These are phyloP conservation scores for Xylaria sp. DNA, from an alignment of 2,329 filamentous ascomycete species.

Conservation along the genomic window DNA sequence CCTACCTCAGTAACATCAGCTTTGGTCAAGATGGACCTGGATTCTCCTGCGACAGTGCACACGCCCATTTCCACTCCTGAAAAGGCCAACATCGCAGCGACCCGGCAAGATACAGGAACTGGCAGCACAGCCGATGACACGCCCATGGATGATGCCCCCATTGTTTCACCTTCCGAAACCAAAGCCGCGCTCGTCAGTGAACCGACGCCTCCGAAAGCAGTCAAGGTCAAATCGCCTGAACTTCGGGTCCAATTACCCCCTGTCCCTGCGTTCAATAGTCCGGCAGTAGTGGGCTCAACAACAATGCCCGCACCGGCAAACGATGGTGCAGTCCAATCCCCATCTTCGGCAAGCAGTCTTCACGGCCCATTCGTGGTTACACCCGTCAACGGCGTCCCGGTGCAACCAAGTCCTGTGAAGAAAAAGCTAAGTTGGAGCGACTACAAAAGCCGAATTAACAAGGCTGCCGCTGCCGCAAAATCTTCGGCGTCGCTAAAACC, in stretches of 20 bases:
- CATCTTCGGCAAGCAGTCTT: conserved; percentile 55
- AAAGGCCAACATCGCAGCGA: conserved; percentile 17
- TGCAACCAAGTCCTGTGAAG: conserved; percentile 68
- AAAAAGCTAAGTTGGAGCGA: conserved; percentile 75
- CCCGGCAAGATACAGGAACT: neutral
- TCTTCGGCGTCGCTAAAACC: conserved; percentile 54
- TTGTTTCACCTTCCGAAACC: conserved; percentile 43
- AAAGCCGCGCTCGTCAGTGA: conserved; percentile 16
- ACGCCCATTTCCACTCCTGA: conserved; percentile 31
- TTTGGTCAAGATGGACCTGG: conserved; percentile 54
- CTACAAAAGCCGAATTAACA: conserved; percentile 69
- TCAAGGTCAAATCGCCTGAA: conserved; percentile 41
- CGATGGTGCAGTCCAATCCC: conserved; percentile 59
- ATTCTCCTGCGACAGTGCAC: conserved; percentile 50
- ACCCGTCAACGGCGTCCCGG: conserved; percentile 55
- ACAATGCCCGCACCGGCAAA: conserved; percentile 61
- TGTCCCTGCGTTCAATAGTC: conserved; percentile 60
- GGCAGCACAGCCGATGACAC: conserved; percentile 32
- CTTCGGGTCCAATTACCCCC: conserved; percentile 66
- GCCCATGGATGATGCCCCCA: conserved; percentile 50
- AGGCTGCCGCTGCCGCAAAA: conserved; percentile 59
- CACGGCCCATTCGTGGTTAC: conserved; percentile 57
- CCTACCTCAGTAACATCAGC: conserved; percentile 46
- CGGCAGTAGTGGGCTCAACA: conserved; percentile 49
- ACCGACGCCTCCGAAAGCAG: conserved; percentile 11